phyloP scores from a whole-genome alignment of 257 asterid species.

The Jaltomata sinuosa region DNA sequence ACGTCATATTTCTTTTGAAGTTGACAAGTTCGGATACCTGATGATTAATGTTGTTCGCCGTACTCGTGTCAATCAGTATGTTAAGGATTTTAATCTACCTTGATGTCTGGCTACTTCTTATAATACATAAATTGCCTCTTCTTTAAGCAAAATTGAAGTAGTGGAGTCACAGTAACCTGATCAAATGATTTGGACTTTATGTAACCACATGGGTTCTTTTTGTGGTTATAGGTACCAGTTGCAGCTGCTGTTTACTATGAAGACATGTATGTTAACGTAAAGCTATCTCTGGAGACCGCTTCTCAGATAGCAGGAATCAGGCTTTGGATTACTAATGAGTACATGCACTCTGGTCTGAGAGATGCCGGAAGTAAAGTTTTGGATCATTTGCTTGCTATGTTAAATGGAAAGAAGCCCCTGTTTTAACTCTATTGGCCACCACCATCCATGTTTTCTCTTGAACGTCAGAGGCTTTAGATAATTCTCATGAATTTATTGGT shows the following conservation, averaged over 20 bases:
- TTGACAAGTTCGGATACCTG: background rate
- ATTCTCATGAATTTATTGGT: background rate
- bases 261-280: conserved; percentile 86
- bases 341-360: conserved; percentile 93
- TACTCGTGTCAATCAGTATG: background rate
- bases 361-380: conserved; percentile 68
- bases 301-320: conserved; percentile 67
- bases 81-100: background rate
- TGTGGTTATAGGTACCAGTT: conserved; percentile 58
- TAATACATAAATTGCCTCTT: background rate
- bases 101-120: background rate
- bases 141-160: background rate
- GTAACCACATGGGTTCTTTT: background rate
- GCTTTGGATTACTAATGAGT: conserved; percentile 87
- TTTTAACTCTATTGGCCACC: conserved; percentile 25
- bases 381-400: conserved; percentile 69
- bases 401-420: conserved; percentile 81
- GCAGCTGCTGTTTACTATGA: conserved; percentile 95
- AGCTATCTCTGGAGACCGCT: conserved; percentile 75
- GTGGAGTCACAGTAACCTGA: background rate
- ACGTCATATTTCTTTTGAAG: background rate
- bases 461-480: background rate
- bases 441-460: background rate
- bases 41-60: background rate
- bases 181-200: background rate